Evolutionary conservation across 2,329 filamentous ascomycete genomes (phyloP).

Genomic region (Cladosporium sp.): DNA sequence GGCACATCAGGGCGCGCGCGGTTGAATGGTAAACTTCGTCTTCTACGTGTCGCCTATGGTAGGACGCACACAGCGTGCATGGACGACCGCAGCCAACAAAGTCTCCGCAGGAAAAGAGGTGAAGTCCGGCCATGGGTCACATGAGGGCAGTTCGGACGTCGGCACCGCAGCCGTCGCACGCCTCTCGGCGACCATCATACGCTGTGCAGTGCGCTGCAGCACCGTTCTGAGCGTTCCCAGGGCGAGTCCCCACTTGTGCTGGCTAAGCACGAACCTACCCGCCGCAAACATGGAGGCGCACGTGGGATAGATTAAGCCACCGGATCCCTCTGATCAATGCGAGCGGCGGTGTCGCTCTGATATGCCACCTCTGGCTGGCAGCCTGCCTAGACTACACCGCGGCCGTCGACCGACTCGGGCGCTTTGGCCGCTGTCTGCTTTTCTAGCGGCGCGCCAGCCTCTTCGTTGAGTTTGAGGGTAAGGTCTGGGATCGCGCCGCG

Average conservation of each 20-base stretch:
- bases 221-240: background rate
- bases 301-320: conserved; percentile 7
- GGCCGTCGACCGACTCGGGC: background rate
- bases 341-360: background rate
- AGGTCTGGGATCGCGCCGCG: conserved; percentile 12
- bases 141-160: conserved; percentile 1
- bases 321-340: background rate
- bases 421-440: conserved; percentile 9
- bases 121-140: background rate
- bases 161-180: background rate
- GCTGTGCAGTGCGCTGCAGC: background rate
- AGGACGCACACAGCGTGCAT: no score
- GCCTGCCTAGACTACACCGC: background rate
- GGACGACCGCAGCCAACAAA: no score
- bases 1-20: no score
- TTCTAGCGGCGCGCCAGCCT: conserved; percentile 10
- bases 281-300: conserved; percentile 12
- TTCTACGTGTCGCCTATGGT: no score
- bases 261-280: background rate
- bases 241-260: background rate
- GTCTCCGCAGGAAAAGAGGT: background rate
- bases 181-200: background rate
- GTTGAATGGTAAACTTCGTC: no score
- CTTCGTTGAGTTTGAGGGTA: conserved; percentile 9
- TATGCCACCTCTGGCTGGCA: background rate